These are phyloP conservation scores for Apostasia shenzhenica DNA, from an alignment of 106 monocot species.

Conservation along the genomic window DNA sequence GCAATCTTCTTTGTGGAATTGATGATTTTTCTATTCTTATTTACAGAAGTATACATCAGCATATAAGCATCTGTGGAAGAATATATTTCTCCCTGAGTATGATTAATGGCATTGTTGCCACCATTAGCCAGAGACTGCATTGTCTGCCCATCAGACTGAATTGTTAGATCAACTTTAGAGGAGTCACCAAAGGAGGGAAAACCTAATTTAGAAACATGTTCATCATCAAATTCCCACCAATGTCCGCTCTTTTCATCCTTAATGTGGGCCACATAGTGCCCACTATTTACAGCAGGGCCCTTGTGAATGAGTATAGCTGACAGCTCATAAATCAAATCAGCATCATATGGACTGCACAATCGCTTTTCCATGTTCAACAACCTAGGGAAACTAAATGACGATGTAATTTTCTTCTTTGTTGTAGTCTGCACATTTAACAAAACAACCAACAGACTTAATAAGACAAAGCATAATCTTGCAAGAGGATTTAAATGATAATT, in stretches of 20 bases:
- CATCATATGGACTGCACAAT: slow-evolving; percentile 23
- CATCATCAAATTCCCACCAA: slow-evolving; percentile 99
- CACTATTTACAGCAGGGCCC: slow-evolving; percentile 83
- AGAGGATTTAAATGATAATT: not conserved
- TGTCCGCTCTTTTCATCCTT: slow-evolving; percentile 75
- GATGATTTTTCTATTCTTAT: slow-evolving; percentile 9
- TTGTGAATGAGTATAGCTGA: slow-evolving; percentile 97
- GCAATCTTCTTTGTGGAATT: slow-evolving; percentile 1
- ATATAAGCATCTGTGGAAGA: slow-evolving; percentile 97
- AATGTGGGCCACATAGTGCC: slow-evolving; percentile 96
- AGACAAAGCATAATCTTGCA: not conserved
- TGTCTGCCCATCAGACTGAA: not conserved
- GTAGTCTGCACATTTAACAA: slow-evolving; percentile 59
- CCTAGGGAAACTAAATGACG: slow-evolving; percentile 79
- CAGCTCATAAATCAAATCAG: slow-evolving; percentile 59
- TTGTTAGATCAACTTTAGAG: slow-evolving; percentile 23
- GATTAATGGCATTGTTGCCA: slow-evolving; percentile 6
- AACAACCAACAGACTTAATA: not conserved
- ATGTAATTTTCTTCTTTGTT: slow-evolving; percentile 92
- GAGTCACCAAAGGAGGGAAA: slow-evolving; percentile 68
- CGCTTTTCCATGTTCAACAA: slow-evolving; percentile 58
- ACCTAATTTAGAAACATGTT: slow-evolving; percentile 79
- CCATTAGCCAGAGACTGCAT: slow-evolving; percentile 32
- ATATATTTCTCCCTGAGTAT: slow-evolving; percentile 45
- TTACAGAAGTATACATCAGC: slow-evolving; percentile 73